phyloP scores from a whole-genome alignment of 2,329 filamentous ascomycete genomes.

The Apiospora sp. region DNA sequence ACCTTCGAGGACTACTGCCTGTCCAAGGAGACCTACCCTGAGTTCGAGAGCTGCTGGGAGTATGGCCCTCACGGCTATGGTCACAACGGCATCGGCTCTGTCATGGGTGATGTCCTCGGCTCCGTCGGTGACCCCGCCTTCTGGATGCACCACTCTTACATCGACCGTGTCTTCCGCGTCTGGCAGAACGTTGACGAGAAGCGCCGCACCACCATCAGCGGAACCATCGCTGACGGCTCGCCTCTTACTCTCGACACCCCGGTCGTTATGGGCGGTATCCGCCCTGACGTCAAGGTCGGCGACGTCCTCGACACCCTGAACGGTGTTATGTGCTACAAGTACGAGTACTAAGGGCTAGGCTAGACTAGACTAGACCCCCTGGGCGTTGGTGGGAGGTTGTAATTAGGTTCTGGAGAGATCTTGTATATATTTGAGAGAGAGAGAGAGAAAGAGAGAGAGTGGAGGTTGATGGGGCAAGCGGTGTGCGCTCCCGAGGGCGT shows the following conservation, averaged over 20 bases:
- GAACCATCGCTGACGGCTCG: slow-evolving; percentile 15
- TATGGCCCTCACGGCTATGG: slow-evolving; percentile 43
- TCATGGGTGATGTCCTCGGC: slow-evolving; percentile 42
- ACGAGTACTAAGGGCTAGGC: slow-evolving; percentile 26
- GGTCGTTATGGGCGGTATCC: slow-evolving; percentile 24
- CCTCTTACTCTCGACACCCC: slow-evolving; percentile 25
- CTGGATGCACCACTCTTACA: slow-evolving; percentile 31
- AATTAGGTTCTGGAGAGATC: background rate
- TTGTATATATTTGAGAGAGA: background rate
- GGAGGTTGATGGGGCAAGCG: slow-evolving; percentile 8
- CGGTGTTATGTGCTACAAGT: slow-evolving; percentile 27
- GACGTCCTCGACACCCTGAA: slow-evolving; percentile 26
- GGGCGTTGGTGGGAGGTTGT: background rate
- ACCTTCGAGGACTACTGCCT: slow-evolving; percentile 30
- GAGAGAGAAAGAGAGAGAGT: background rate
- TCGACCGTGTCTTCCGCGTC: slow-evolving; percentile 28
- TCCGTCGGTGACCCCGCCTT: slow-evolving; percentile 44
- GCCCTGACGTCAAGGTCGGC: slow-evolving; percentile 23
- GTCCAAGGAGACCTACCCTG: slow-evolving; percentile 26
- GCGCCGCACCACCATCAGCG: slow-evolving; percentile 37
- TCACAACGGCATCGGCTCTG: slow-evolving; percentile 43
- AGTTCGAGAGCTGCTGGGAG: slow-evolving; percentile 29
- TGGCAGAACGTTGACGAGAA: slow-evolving; percentile 37
- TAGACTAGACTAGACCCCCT: background rate
- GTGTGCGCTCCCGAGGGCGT: slow-evolving; percentile 18